Evolutionary conservation across 2,329 filamentous ascomycete genomes (phyloP).

Genomic region (Colletotrichum incanum): DNA sequence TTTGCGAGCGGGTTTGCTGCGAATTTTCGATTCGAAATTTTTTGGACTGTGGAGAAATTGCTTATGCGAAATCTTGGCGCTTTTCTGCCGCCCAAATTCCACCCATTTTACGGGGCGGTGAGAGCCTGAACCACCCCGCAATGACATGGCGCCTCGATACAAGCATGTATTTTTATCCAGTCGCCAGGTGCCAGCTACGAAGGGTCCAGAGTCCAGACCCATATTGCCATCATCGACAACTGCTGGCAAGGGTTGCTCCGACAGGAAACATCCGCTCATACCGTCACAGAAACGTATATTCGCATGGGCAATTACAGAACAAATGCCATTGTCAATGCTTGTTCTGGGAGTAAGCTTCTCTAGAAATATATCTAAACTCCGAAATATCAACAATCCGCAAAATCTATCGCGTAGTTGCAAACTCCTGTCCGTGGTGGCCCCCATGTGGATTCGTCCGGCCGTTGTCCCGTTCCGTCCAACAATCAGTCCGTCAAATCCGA

Average conservation of each 20-base stretch:
- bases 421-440: slow-evolving; percentile 15
- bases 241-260: neutral
- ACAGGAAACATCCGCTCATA: slow-evolving; percentile 8
- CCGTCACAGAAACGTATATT: neutral
- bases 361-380: slow-evolving; percentile 34
- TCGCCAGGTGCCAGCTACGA: neutral
- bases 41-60: slow-evolving; percentile 45
- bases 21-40: slow-evolving; percentile 44
- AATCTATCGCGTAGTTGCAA: slow-evolving; percentile 22
- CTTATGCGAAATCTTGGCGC: slow-evolving; percentile 45
- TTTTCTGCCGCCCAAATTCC: slow-evolving; percentile 32
- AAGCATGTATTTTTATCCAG: neutral
- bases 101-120: slow-evolving; percentile 26
- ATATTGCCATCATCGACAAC: neutral
- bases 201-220: slow-evolving; percentile 25
- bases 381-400: slow-evolving; percentile 16
- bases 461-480: slow-evolving; percentile 34
- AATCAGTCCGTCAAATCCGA: slow-evolving; percentile 36
- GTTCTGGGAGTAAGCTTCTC: slow-evolving; percentile 18
- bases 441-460: slow-evolving; percentile 17
- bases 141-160: slow-evolving; percentile 36
- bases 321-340: slow-evolving; percentile 7
- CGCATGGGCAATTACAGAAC: neutral
- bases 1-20: slow-evolving; percentile 42
- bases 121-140: slow-evolving; percentile 6